Base-by-base conservation (phyloP, 1,284 basidiomycete genomes). In the Cryptococcus neoformans region DNA sequence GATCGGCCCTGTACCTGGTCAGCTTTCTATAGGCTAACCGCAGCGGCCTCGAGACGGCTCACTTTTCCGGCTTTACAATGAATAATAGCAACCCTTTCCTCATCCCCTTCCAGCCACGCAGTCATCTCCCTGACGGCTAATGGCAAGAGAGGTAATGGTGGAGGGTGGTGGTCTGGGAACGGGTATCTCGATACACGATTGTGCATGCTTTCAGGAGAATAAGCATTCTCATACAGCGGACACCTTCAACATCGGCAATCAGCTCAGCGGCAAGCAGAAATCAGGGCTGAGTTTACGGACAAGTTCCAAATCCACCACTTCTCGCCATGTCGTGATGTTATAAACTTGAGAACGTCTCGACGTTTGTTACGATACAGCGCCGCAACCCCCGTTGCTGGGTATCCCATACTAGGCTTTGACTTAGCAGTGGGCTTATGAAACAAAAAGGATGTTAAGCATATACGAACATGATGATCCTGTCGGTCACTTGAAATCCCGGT, bases 241-340 rank as follows among this genome's bases (percentile, higher is more conserved):
- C 89, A 91, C 59, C 75, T 77, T 47, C 11, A 12, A 28, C 3
- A 3, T 28, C 28, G 16, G 8, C 38, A 8, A 0, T 50, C 12
- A 14, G 37, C n/a, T 14, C 34, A 28, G 21, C 28, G 40, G 5
- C 17, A 1, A 35, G 6, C 16, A 28, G 16, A 10, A 28, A 48
- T 1, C 12, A 47, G 11, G 45, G 11, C 0, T 3, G 14, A 36
- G 9, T 9, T 6, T 28, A 48, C 72, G 50, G 49, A 78, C 70
- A 94, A 86, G 75, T 95, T 95, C 82, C 90, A 93, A 37, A 89
- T 82, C 84, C 89, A 88, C 70, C 85, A 93, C 64, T 89, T 85
- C 65, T 85, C 82, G 6, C 85, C 84, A 63, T 92, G 89, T 45
- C 85, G 81, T 51, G 84, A 79, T 46, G 88, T 84, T 21, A 94